These are phyloP conservation scores for Tulasnella calospora DNA, from an alignment of 768 basidiomycete species.

Conservation along the genomic window DNA sequence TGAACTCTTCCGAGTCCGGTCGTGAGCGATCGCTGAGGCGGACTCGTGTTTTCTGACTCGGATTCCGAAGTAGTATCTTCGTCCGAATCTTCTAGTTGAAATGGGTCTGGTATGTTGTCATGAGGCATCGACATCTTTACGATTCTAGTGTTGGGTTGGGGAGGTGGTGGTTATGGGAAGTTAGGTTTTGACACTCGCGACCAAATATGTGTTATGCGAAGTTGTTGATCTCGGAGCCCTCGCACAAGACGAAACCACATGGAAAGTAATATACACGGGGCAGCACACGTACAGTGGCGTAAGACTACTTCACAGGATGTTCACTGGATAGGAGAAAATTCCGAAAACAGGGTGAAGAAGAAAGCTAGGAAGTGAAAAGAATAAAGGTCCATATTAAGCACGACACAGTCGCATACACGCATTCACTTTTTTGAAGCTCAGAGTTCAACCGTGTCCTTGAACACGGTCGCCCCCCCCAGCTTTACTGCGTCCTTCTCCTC, in stretches of 20 bases:
- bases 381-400: not conserved
- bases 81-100: slow-evolving; percentile 21
- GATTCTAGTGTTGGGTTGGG: not conserved
- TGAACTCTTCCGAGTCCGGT: not conserved
- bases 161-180: not conserved
- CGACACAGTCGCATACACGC: not conserved
- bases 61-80: not conserved
- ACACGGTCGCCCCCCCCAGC: not conserved
- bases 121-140: not conserved
- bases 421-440: not conserved
- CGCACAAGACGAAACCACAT: not conserved
- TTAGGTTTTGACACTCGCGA: not conserved
- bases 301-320: not conserved
- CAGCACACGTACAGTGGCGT: not conserved
- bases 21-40: not conserved
- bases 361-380: not conserved
- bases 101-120: slow-evolving; percentile 12
- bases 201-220: not conserved
- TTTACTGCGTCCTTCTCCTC: not conserved
- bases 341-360: not conserved
- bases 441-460: not conserved
- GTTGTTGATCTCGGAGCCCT: not conserved
- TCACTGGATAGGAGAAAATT: not conserved
- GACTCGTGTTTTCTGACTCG: not conserved
- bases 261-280: not conserved